Base-by-base conservation (phyloP, 129 eudicot genomes). In the Cynara cardunculus region DNA sequence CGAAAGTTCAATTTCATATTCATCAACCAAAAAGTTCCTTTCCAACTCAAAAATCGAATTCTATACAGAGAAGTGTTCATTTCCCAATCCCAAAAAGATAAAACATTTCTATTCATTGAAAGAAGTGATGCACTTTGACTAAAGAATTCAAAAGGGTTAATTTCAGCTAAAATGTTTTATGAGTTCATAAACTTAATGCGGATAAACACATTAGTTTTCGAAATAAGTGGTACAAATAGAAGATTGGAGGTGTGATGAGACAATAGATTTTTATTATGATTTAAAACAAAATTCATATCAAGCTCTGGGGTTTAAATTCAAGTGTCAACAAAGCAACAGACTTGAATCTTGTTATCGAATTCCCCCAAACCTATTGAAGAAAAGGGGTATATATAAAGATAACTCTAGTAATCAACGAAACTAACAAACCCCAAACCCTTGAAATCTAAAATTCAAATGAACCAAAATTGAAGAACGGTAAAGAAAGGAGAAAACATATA, bases 1-100 rank as follows among this genome's bases (percentile, higher is more conserved):
- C 65, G 10, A 56, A 56, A 56, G 65, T 56, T 56, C 65, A 64
- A 64, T 70, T 71, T 71, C 75, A 34, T 19, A 72, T 72, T 35
- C 76, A 35, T 21, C 76, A 72, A 72, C 62, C 62, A 39, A 72
- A 34, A 71, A 6, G 19, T 71, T 11, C 8, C 18, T 71, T 71
- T n/a, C 75, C 28, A 19, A 28, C 27, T 71, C 59, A 46, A 46
- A 46, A 46, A 46, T n/a, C 14, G 5, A 32, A 31, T 7, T 9
- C 3, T 18, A 7, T 28, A 18, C 74, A 32, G 49, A 70, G 16
- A 70, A 31, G 18, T 71, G 3, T 14, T 71, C 26, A 8, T 31
- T 46, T 46, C 59, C 19, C 59, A 46, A 46, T 41, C 53, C 46
- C 14, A 8, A 39, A 39, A 39, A 8, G 46, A 9, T 39, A 39